A percentile compares a stretch with the other conserved stretches of the same genome.
Conservation (phyloP, 148 eudicot genomes). For the Rhododendron ferrugineum region DNA sequence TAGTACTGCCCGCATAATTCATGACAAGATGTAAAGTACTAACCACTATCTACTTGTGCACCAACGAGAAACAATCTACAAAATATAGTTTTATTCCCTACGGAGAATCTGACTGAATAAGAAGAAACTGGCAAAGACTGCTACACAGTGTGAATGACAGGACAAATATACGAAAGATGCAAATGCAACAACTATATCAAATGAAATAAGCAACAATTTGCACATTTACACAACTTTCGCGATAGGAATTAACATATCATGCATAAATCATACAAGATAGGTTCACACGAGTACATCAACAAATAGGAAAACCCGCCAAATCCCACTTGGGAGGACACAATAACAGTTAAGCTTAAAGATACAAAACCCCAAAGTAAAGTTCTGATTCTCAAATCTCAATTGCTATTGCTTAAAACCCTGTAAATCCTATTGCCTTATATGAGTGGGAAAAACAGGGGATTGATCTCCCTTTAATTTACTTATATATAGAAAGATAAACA, state of each 20-base stretch:
- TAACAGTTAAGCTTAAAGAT: neutral
- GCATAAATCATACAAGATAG: neutral
- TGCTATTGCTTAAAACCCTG: neutral
- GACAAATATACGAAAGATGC: neutral
- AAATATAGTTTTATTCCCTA: too few relatives aligned
- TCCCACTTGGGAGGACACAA: neutral
- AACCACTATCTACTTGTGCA: neutral
- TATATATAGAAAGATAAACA: too few relatives aligned
- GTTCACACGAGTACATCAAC: neutral
- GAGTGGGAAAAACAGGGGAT: neutral
- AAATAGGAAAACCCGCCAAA: neutral
- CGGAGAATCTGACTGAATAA: neutral
- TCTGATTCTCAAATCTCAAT: neutral
- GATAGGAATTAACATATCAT: neutral
- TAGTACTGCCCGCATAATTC: neutral
- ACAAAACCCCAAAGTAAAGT: neutral
- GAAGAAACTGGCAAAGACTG: neutral
- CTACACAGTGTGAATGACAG: neutral
- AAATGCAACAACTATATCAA: neutral
- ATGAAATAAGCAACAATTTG: neutral
- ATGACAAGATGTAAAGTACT: neutral
- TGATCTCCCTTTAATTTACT: neutral
- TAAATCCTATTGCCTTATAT: neutral
- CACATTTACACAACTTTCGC: neutral
- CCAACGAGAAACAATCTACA: neutral